These are phyloP conservation scores for Rhynchospora pubera DNA, from an alignment of 176 grass and related monocot species.

Conservation along the genomic window DNA sequence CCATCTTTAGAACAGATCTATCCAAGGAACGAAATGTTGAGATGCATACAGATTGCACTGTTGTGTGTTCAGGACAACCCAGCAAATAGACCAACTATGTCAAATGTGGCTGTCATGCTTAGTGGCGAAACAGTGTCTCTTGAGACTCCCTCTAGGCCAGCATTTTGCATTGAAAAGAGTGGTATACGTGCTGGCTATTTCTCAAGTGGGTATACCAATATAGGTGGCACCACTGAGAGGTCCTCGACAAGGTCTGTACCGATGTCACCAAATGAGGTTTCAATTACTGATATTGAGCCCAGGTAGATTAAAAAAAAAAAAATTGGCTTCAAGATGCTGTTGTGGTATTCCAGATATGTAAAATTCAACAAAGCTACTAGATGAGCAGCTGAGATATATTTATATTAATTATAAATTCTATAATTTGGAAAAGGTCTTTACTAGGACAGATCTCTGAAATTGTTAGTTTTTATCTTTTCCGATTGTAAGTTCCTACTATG, in stretches of 20 bases:
- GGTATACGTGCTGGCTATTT: background rate
- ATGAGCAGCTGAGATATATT: background rate
- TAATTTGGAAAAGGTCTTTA: background rate
- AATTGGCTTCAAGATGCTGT: background rate
- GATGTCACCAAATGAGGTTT: conserved; percentile 29
- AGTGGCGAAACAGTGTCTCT: conserved; percentile 27
- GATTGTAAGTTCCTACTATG: background rate
- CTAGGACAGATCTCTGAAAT: background rate
- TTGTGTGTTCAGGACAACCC: conserved; percentile 28
- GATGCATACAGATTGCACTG: conserved; percentile 26
- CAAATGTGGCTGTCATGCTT: conserved; percentile 24
- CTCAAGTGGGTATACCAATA: background rate
- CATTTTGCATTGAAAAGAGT: conserved; percentile 20
- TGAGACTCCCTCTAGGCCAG: conserved; percentile 5
- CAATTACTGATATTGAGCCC: conserved; percentile 31
- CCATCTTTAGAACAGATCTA: conserved; percentile 18
- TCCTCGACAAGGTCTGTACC: background rate
- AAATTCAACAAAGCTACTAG: background rate
- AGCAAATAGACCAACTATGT: conserved; percentile 26
- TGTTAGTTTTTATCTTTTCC: background rate
- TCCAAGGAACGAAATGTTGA: conserved; percentile 17
- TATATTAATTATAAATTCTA: background rate
- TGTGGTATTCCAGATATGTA: background rate
- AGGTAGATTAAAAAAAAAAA: conserved; percentile 6
- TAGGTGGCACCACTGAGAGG: background rate